Conservation (phyloP, 108 stramenopile species). For the Nitzschia sp. region DNA sequence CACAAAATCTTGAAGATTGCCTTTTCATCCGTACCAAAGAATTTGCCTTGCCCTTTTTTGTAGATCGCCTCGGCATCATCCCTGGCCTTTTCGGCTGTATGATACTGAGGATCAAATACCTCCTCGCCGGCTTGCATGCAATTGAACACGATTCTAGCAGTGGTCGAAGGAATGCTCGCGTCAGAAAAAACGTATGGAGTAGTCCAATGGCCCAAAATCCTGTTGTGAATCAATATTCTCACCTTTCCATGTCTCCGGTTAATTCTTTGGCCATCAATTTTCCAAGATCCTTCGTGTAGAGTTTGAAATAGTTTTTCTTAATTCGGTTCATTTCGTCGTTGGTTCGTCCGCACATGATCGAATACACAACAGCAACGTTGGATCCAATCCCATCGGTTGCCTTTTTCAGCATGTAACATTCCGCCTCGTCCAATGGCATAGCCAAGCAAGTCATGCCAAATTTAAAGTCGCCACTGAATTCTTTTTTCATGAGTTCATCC, state of each 20-base stretch:
- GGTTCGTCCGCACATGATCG: constrained; percentile 61
- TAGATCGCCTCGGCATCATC: constrained; percentile 68
- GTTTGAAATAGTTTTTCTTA: constrained; percentile 68
- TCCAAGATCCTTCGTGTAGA: constrained; percentile 70
- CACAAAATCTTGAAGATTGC: constrained; percentile 53
- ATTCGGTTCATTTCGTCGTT: constrained; percentile 65
- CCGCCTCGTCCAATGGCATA: constrained; percentile 59
- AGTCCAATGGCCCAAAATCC: no score
- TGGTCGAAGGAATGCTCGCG: constrained; percentile 19
- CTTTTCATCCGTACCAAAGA: constrained; percentile 63
- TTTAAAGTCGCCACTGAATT: constrained; percentile 66
- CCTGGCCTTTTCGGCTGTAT: constrained; percentile 58
- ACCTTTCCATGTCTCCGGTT: constrained; percentile 57
- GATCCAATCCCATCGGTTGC: constrained; percentile 64
- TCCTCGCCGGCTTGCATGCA: constrained; percentile 68
- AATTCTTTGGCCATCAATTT: constrained; percentile 53
- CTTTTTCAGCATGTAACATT: constrained; percentile 64
- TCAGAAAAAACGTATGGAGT: constrained; percentile 3
- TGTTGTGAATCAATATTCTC: not conserved
- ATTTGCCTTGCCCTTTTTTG: constrained; percentile 61
- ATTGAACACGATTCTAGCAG: constrained; percentile 44
- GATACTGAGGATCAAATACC: constrained; percentile 62
- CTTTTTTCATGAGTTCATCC: constrained; percentile 64
- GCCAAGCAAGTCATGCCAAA: constrained; percentile 45
- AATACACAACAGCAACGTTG: constrained; percentile 53